Conservation (phyloP, 2,329 filamentous ascomycete genomes). For the Hypoxylon sp. region DNA sequence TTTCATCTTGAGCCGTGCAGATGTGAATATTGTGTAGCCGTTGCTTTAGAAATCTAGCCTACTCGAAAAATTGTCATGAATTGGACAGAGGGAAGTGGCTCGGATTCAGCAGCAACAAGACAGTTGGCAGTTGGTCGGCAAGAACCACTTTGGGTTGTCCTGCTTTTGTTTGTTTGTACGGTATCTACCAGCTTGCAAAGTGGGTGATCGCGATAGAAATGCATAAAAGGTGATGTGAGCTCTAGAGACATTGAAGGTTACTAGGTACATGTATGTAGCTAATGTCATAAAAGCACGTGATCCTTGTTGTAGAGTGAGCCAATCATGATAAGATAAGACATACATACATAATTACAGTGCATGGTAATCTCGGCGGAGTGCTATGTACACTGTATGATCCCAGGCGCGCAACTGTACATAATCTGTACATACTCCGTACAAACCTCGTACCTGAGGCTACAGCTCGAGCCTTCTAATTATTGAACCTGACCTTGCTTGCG, state of each 20-base stretch:
- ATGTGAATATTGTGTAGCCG: conserved; percentile 11
- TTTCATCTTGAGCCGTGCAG: conserved; percentile 32
- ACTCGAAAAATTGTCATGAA: conserved; percentile 32
- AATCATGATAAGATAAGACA: conserved; percentile 8
- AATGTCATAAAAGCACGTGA: conserved; percentile 32
- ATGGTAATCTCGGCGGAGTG: neutral
- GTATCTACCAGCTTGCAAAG: conserved; percentile 24
- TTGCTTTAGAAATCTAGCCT: conserved; percentile 30
- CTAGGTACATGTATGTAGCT: neutral
- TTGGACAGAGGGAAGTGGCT: conserved; percentile 2
- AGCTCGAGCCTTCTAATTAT: conserved; percentile 34
- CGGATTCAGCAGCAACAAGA: conserved; percentile 20
- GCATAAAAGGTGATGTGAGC: conserved; percentile 16
- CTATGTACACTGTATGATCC: conserved; percentile 10
- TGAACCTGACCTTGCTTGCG: conserved; percentile 30
- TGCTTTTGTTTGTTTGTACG: conserved; percentile 33
- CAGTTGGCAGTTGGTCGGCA: conserved; percentile 10
- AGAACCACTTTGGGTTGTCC: conserved; percentile 17
- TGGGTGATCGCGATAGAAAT: conserved; percentile 26
- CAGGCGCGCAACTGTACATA: conserved; percentile 24
- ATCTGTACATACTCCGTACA: conserved; percentile 27
- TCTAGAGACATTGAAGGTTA: neutral
- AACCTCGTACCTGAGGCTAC: conserved; percentile 19
- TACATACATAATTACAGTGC: conserved; percentile 3
- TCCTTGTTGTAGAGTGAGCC: conserved; percentile 3